These are phyloP conservation scores for Sarocladium brachiariae DNA, from an alignment of 2,329 filamentous ascomycete species.

Conservation along the genomic window DNA sequence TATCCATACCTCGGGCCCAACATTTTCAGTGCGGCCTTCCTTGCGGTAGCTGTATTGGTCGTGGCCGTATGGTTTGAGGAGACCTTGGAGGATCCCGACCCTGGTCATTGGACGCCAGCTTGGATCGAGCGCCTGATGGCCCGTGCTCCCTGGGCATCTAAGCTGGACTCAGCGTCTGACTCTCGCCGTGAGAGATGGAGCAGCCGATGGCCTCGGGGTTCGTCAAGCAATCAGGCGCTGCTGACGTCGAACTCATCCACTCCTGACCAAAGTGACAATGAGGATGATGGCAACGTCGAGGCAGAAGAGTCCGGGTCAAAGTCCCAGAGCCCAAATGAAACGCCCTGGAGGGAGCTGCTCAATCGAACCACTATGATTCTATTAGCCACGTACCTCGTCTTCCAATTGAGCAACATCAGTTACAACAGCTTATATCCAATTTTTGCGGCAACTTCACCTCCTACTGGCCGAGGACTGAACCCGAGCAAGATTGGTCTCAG, in stretches of 20 bases:
- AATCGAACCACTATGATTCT: constrained; percentile 78
- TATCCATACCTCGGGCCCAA: constrained; percentile 88
- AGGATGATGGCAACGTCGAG: constrained; percentile 16
- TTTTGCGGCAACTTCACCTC: constrained; percentile 69
- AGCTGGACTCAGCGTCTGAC: constrained; percentile 11
- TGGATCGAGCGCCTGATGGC: constrained; percentile 26
- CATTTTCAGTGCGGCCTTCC: constrained; percentile 64
- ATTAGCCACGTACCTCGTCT: constrained; percentile 81
- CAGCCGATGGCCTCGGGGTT: constrained; percentile 28
- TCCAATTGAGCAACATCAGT: constrained; percentile 88
- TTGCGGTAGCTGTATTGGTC: constrained; percentile 65
- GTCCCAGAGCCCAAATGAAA: constrained; percentile 22
- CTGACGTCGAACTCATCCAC: constrained; percentile 20
- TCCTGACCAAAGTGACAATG: constrained; percentile 19
- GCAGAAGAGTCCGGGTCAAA: constrained; percentile 14
- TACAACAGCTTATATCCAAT: constrained; percentile 96
- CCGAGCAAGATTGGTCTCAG: constrained; percentile 80
- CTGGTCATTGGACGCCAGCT: constrained; percentile 21
- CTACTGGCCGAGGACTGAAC: constrained; percentile 67
- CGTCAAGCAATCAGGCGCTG: constrained; percentile 21
- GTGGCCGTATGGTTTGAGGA: constrained; percentile 81
- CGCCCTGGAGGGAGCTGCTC: constrained; percentile 51
- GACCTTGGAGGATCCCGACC: constrained; percentile 41
- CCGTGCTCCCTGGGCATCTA: neutral
- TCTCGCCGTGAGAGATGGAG: constrained; percentile 28